Percentiles rank a stretch among this genome's conserved stretches.
Conservation (phyloP, 1,139 yeast species). For the Geotrichum cucujoidarum region DNA sequence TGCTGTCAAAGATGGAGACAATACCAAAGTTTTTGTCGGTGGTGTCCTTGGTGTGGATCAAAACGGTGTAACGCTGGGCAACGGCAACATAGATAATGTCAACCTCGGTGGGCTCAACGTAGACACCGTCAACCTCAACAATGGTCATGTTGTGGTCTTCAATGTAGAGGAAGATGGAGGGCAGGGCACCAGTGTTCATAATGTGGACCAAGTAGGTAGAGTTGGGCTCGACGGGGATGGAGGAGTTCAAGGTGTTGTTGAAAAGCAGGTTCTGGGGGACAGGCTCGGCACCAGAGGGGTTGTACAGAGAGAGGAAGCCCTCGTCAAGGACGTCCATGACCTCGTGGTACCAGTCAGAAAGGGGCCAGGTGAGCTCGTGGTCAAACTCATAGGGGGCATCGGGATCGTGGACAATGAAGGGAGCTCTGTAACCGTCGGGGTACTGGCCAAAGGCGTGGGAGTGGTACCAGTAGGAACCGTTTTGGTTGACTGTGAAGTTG, state of each 20-base stretch:
- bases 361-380: slow-evolving; percentile 62
- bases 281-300: slow-evolving; percentile 97
- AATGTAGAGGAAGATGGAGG: slow-evolving; percentile 76
- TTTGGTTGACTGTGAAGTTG: slow-evolving; percentile 82
- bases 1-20: slow-evolving; percentile 69
- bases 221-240: slow-evolving; percentile 70
- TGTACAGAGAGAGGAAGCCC: slow-evolving; percentile 59
- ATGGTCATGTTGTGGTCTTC: slow-evolving; percentile 80
- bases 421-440: slow-evolving; percentile 87
- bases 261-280: slow-evolving; percentile 74
- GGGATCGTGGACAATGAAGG: slow-evolving; percentile 62
- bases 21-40: slow-evolving; percentile 65
- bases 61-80: slow-evolving; percentile 75
- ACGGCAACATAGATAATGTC: slow-evolving; percentile 59
- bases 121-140: slow-evolving; percentile 79
- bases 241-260: slow-evolving; percentile 69
- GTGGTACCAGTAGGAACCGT: slow-evolving; percentile 93
- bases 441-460: slow-evolving; percentile 83
- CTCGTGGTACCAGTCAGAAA: slow-evolving; percentile 84
- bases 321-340: slow-evolving; percentile 48
- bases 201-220: slow-evolving; percentile 75
- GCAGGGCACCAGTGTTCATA: slow-evolving; percentile 79
- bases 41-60: slow-evolving; percentile 62
- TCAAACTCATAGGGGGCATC: slow-evolving; percentile 55
- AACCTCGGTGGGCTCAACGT: slow-evolving; percentile 61